Percentiles rank a stretch among this genome's conserved stretches.
phyloP scores from a whole-genome alignment of 495 filamentous ascomycete genomes.

The Aspergillus egyptiacus region DNA sequence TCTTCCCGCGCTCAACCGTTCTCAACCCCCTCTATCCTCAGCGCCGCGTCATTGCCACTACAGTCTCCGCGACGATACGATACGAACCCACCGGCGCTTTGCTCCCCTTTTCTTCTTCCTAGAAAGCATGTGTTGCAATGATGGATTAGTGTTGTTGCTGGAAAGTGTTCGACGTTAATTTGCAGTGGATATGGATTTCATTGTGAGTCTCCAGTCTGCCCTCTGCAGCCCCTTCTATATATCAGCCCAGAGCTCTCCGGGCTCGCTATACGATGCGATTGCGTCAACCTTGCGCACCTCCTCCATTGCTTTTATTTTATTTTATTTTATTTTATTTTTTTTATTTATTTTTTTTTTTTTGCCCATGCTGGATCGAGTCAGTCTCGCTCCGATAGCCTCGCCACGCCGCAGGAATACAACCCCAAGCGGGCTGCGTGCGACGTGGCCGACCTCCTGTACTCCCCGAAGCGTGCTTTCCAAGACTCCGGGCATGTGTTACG shows the following conservation, averaged over 20 bases:
- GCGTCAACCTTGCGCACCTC: slow-evolving; percentile 8
- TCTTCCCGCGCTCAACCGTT: not conserved
- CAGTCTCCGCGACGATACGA: not conserved
- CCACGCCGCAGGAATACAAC: slow-evolving; percentile 1
- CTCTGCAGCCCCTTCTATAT: not conserved
- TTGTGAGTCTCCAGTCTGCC: slow-evolving; percentile 28
- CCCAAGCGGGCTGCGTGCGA: slow-evolving; percentile 4
- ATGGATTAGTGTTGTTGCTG: slow-evolving; percentile 30
- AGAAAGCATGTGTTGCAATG: slow-evolving; percentile 35
- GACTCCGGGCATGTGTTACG: slow-evolving; percentile 3
- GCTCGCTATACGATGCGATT: not conserved
- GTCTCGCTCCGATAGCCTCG: not conserved
- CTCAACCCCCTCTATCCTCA: not conserved
- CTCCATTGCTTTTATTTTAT: not conserved
- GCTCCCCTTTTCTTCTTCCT: not conserved
- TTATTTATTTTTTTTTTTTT: slow-evolving; percentile 6
- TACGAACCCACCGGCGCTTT: slow-evolving; percentile 1
- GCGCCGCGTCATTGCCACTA: slow-evolving; percentile 17
- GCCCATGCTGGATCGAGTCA: slow-evolving; percentile 1
- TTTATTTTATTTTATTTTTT: too few relatives aligned
- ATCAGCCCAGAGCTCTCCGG: not conserved
- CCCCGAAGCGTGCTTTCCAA: slow-evolving; percentile 1
- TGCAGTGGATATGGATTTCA: slow-evolving; percentile 42
- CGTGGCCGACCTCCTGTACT: not conserved
- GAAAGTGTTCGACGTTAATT: slow-evolving; percentile 26